Evolutionary conservation across 495 filamentous ascomycete genomes (phyloP), one percentile per base, ranked within the genome.

Genomic region (Penicillium roqueforti): DNA sequence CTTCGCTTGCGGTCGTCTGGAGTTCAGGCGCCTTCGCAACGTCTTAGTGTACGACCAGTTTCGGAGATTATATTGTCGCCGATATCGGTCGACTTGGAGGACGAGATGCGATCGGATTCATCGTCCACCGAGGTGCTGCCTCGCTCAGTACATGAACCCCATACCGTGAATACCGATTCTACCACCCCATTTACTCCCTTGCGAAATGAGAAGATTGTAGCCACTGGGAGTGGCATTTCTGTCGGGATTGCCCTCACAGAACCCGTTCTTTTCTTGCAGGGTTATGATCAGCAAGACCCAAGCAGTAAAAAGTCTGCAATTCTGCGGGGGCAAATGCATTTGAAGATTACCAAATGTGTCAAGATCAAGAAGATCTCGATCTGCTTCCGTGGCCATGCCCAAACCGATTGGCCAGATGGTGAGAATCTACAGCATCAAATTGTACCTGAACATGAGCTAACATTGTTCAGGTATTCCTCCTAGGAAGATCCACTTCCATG

Each of bases 371-470:
- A 91, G n/a, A 82, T 98, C 26, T 89, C 87, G 5, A 74, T 98
- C 44, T 88, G 86, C 58, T 92, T 98, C 60, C 80, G 83, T 26
- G 93, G 92, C 16, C 87, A 86, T 65, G 87, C 91, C 3, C 84
- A 87, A 56, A 98, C 93, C 0, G 91, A 96, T 65, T 98, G 93
- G 93, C 93, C 95, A 19, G 93, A 98, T 77, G 93, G 87, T 88
- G 71, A 22, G 68, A 31, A 45, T 44, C 16, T 16, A n/a, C 42
- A 20, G 47, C 28, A 31, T 31, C 6, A 19, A 18, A 2, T n/a
- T 29, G n/a, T 3, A 18, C 11, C 23, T 31, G 11, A 10, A 6
- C 11, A 29, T 40, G 3, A 28, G 42, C 57, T 66, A 25, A 70
- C 54, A 13, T 23, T 32, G 43, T 42, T 4, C 54, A 89, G 86